These are phyloP conservation scores for Fusarium cyanostomum DNA, from an alignment of 2,329 filamentous ascomycete species.

Conservation along the genomic window DNA sequence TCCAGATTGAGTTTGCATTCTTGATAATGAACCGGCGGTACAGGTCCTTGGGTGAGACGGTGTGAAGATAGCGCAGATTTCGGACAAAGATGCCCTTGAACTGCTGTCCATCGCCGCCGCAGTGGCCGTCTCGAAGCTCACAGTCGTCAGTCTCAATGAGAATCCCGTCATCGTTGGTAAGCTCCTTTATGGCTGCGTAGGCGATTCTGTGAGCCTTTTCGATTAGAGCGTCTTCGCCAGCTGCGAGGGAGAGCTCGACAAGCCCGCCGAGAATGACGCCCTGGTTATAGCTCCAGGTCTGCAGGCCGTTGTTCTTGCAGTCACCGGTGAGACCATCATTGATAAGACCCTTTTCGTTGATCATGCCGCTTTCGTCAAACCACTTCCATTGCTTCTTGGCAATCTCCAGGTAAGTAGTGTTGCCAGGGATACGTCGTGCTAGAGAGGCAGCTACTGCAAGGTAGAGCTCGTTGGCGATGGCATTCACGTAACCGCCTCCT, in stretches of 20 bases:
- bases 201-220: conserved; percentile 59
- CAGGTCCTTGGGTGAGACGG: conserved; percentile 56
- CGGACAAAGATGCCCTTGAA: conserved; percentile 79
- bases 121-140: conserved; percentile 49
- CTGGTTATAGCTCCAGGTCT: conserved; percentile 67
- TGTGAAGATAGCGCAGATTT: conserved; percentile 68
- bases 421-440: conserved; percentile 57
- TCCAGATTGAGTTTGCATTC: conserved; percentile 75
- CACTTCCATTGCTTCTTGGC: conserved; percentile 63
- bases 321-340: conserved; percentile 61
- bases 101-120: conserved; percentile 63
- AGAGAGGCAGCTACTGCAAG: conserved; percentile 63
- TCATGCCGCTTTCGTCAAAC: conserved; percentile 61
- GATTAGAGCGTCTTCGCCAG: conserved; percentile 53
- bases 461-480: conserved; percentile 68
- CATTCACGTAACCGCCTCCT: conserved; percentile 59
- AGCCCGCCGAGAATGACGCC: conserved; percentile 66
- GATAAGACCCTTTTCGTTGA: conserved; percentile 60
- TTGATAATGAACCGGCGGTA: conserved; percentile 65
- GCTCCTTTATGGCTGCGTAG: conserved; percentile 57
- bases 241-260: conserved; percentile 60
- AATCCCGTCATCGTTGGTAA: conserved; percentile 57
- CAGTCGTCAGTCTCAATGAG: conserved; percentile 53
- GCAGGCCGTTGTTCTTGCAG: conserved; percentile 62
- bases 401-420: conserved; percentile 56